phyloP scores from a whole-genome alignment of 177 flowering plant species.

The Vitis hybrid region DNA sequence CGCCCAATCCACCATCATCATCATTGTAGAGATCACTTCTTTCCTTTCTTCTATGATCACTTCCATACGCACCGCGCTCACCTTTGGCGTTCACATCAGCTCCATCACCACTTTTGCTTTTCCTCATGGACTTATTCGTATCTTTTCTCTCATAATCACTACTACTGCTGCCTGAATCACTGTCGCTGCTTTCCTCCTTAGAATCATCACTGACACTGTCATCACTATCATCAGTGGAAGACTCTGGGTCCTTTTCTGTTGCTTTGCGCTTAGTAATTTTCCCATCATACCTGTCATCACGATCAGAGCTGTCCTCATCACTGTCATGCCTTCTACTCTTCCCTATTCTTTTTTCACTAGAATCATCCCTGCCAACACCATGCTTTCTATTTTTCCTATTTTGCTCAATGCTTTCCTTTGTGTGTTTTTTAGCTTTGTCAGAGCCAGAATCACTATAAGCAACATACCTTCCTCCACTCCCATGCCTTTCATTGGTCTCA shows the following conservation, averaged over 20 bases:
- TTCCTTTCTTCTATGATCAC: slow-evolving; percentile 13
- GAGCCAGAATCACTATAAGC: slow-evolving; percentile 20
- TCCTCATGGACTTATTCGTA: too few species aligned
- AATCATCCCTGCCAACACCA: slow-evolving; percentile 20
- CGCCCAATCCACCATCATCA: not conserved
- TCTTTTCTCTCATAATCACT: slow-evolving; percentile 14
- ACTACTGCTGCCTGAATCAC: slow-evolving; percentile 16
- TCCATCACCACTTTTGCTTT: too few species aligned
- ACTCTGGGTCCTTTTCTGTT: slow-evolving; percentile 2
- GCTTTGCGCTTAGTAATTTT: slow-evolving; percentile 2
- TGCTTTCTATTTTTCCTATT: slow-evolving; percentile 12
- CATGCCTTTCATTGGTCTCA: slow-evolving; percentile 2
- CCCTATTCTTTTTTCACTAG: slow-evolving; percentile 8
- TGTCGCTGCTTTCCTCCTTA: slow-evolving; percentile 12
- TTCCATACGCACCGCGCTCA: not conserved
- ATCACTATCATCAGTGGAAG: not conserved
- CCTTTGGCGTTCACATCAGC: too few species aligned
- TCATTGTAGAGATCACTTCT: slow-evolving; percentile 1
- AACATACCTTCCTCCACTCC: slow-evolving; percentile 5
- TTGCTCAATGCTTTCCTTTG: not conserved
- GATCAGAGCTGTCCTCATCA: slow-evolving; percentile 30
- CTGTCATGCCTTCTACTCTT: slow-evolving; percentile 36
- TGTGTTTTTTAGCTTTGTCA: slow-evolving; percentile 2
- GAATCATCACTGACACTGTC: slow-evolving; percentile 16
- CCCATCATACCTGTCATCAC: slow-evolving; percentile 14